These are phyloP conservation scores for Anastatica hierochuntica DNA, from an alignment of 345 rosid genomes.

Conservation along the genomic window DNA sequence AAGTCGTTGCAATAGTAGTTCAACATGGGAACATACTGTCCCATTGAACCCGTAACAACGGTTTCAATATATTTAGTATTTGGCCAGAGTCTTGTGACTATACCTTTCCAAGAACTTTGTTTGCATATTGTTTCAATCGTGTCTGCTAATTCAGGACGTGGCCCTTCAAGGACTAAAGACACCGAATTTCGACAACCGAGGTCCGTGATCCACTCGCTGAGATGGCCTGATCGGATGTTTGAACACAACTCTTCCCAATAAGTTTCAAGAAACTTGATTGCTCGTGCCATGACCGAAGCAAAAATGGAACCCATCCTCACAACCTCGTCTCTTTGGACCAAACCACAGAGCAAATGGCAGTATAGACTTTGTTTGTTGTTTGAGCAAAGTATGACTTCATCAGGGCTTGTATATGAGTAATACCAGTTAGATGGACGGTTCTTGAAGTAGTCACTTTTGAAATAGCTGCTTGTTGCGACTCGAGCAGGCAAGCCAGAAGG, in stretches of 20 bases:
- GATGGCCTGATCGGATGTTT: constrained; percentile 36
- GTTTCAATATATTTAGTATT: constrained; percentile 68
- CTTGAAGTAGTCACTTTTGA: not conserved
- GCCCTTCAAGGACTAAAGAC: constrained; percentile 26
- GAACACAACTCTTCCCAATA: constrained; percentile 42
- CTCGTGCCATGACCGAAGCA: constrained; percentile 37
- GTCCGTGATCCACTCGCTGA: constrained; percentile 59
- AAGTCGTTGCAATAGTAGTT: constrained; percentile 66
- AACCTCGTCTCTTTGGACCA: constrained; percentile 40
- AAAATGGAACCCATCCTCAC: constrained; percentile 39
- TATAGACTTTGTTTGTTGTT: constrained; percentile 56
- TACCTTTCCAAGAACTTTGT: constrained; percentile 70
- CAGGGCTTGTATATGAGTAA: not conserved
- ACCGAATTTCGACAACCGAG: constrained; percentile 22
- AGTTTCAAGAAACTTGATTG: constrained; percentile 43
- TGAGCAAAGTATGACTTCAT: constrained; percentile 22
- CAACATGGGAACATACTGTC: constrained; percentile 65
- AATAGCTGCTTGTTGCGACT: not conserved
- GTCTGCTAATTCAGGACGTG: constrained; percentile 11
- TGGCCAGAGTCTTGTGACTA: constrained; percentile 73
- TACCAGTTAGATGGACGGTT: not conserved
- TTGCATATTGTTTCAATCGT: constrained; percentile 30
- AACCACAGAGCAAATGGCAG: constrained; percentile 52
- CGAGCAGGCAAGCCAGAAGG: not conserved
- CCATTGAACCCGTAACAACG: constrained; percentile 87